Base-by-base conservation (phyloP, 1,139 yeast species). In the Casaregolazyma lundiana region DNA sequence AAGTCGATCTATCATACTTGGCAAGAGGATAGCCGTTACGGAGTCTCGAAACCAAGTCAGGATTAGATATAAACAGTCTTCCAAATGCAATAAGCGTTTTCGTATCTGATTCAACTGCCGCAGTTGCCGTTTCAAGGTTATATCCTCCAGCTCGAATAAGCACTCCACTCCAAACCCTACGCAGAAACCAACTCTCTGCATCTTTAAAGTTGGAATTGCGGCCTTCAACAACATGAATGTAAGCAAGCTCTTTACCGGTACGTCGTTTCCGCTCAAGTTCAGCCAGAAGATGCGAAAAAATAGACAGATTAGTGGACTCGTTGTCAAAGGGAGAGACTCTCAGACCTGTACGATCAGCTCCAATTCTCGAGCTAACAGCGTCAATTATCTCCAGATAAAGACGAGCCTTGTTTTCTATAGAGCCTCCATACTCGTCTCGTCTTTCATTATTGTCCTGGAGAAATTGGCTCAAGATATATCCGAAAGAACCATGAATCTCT, bases 401-500 rank as follows among this genome's bases (percentile, higher is more conserved):
- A 49, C 84, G 68, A 22, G 82, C 72, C 52, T 87, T 72, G 66
- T 82, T 82, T 61, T 80, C 87, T 53, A 81, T 70, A 7, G 77
- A 68, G 3, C 87, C 85, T 26, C 85, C 86, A 61, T 80, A 81
- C 60, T 77, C 69, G 58, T 81, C 86, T 7, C 81, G 76, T 59
- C 88, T 73, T 49, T 69, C 57, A 65, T 82, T 82, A 35, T 63
- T 55, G 38, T 68, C 69, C 49, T 71, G 71, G 24, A 81, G 60
- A 59, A 82, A 81, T 60, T 76, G 80, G 63, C 80, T 81, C 43
- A 80, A 56, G 45, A 82, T 65, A 63, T 78, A 81, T 11, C 87
- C 87, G 62, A 81, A 78, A 8, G 86, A 88, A 41, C 68, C 70
- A 58, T 81, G 88, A 45, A 83, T 61, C 63, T 83, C 86, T 34